Percentiles rank a stretch among this genome's conserved stretches.
These are phyloP conservation scores for Scutellaria baicalensis DNA, from an alignment of 257 asterid genomes.

Conservation along the genomic window DNA sequence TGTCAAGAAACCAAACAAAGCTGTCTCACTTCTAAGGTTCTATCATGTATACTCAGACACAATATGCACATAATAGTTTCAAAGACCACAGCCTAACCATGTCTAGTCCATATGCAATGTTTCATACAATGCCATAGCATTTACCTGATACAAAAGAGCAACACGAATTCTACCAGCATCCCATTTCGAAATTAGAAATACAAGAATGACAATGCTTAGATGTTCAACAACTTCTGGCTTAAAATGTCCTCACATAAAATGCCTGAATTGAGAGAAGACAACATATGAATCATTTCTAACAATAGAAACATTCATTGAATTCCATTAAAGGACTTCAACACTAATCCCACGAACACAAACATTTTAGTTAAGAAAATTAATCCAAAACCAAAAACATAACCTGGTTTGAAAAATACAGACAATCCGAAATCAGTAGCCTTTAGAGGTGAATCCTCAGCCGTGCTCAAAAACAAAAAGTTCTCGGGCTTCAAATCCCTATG, in stretches of 20 bases:
- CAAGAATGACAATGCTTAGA: too few species aligned
- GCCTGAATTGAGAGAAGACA: background rate
- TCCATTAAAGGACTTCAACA: background rate
- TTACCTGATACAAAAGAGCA: too few species aligned
- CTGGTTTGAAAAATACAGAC: slow-evolving; percentile 69
- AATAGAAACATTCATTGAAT: background rate
- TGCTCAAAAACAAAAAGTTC: slow-evolving; percentile 57
- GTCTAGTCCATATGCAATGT: too few species aligned
- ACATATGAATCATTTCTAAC: background rate
- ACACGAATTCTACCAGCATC: too few species aligned
- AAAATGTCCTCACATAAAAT: background rate
- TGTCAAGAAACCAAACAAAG: background rate
- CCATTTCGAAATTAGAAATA: background rate
- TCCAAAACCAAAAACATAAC: slow-evolving; percentile 15
- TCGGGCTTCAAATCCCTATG: slow-evolving; percentile 91
- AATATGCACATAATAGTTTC: too few species aligned
- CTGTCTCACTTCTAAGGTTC: background rate
- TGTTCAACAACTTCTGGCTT: too few species aligned
- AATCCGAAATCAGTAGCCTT: slow-evolving; percentile 87
- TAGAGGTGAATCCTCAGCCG: slow-evolving; percentile 60
- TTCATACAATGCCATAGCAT: too few species aligned
- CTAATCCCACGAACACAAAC: background rate
- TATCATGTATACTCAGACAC: background rate
- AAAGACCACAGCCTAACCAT: too few species aligned
- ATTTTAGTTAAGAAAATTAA: background rate